phyloP scores from a whole-genome alignment of 345 rosid species.

The Conringia planisiliqua region DNA sequence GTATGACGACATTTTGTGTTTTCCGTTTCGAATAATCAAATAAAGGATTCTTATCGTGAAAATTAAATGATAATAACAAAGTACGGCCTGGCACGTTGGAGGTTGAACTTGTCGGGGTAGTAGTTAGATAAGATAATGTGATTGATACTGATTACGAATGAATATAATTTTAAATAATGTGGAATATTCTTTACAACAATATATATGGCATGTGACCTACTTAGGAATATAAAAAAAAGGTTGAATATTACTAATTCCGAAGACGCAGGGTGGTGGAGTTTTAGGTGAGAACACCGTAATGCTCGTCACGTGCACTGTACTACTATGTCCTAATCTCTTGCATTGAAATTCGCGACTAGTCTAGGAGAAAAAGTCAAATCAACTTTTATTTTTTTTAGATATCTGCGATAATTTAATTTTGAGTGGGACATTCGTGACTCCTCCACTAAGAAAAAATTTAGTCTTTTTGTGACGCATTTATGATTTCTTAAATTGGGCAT shows the following conservation, averaged over 20 bases:
- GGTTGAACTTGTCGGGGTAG: background rate
- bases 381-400: background rate
- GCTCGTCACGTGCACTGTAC: conserved; percentile 21
- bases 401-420: background rate
- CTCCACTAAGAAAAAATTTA: background rate
- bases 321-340: background rate
- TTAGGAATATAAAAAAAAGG: background rate
- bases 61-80: background rate
- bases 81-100: background rate
- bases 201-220: background rate
- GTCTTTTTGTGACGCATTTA: background rate
- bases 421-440: conserved; percentile 14
- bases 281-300: conserved; percentile 24
- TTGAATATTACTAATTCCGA: background rate
- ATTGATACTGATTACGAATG: background rate
- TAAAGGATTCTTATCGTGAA: background rate
- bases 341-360: background rate
- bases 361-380: conserved; percentile 1
- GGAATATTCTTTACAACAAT: conserved; percentile 8
- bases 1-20: too few relatives aligned
- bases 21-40: conserved; percentile 3
- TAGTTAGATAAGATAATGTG: conserved; percentile 5
- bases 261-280: conserved; percentile 11
- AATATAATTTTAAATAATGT: background rate
- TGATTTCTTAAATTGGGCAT: background rate